phyloP scores from a whole-genome alignment of 2,329 filamentous ascomycete genomes.

The Colletotrichum tropicicola region DNA sequence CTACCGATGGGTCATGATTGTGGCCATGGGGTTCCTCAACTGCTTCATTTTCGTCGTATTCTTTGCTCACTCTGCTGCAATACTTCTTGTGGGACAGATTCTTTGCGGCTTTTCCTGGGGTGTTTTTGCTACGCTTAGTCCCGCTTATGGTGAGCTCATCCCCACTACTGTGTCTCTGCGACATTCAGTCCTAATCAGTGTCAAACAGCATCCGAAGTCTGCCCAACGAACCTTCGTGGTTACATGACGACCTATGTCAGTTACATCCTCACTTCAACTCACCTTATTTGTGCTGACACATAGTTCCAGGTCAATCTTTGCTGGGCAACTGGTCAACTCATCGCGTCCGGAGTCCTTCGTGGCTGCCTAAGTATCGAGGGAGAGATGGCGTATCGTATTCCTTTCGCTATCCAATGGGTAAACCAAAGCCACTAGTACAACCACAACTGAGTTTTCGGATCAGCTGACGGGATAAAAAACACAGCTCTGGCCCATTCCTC shows the following conservation, averaged over 20 bases:
- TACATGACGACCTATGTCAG: slow-evolving; percentile 48
- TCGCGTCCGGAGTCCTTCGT: slow-evolving; percentile 50
- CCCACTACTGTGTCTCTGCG: not conserved
- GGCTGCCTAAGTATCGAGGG: slow-evolving; percentile 42
- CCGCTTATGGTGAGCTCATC: slow-evolving; percentile 44
- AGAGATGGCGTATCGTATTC: slow-evolving; percentile 49
- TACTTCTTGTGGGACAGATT: slow-evolving; percentile 54
- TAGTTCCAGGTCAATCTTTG: slow-evolving; percentile 48
- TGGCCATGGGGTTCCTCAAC: slow-evolving; percentile 37
- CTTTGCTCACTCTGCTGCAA: slow-evolving; percentile 53
- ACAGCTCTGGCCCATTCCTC: slow-evolving; percentile 45
- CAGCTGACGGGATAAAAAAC: not conserved
- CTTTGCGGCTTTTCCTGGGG: slow-evolving; percentile 56
- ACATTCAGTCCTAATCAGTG: too few species aligned
- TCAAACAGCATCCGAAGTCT: slow-evolving; percentile 53
- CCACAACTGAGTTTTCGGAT: not conserved
- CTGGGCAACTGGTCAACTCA: slow-evolving; percentile 52
- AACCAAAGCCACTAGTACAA: not conserved
- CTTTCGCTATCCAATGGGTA: slow-evolving; percentile 51
- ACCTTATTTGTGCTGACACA: not conserved
- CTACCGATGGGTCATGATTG: slow-evolving; percentile 53
- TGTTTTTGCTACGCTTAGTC: slow-evolving; percentile 52
- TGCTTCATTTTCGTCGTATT: slow-evolving; percentile 58
- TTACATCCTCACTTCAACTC: not conserved
- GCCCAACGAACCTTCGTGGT: slow-evolving; percentile 49